phyloP scores from a whole-genome alignment of 306 rosid species.

The Biancaea sappan region DNA sequence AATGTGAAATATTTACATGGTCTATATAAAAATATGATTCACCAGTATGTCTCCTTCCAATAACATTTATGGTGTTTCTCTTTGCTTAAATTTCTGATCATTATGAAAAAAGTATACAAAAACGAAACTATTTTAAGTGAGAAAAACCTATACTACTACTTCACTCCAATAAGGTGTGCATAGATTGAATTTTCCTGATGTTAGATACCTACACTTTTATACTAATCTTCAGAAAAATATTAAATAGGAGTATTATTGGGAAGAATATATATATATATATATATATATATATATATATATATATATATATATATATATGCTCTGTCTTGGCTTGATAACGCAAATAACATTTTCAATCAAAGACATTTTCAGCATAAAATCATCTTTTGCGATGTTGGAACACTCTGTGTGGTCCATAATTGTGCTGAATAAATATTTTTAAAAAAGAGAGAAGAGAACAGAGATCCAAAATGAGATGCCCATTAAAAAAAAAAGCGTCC shows the following conservation, averaged over 20 bases:
- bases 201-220: not conserved
- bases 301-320: no score
- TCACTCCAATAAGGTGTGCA: not conserved
- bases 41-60: not conserved
- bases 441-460: not conserved
- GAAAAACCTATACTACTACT: not conserved
- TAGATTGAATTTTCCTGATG: not conserved
- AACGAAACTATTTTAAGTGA: not conserved
- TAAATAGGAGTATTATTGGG: not conserved
- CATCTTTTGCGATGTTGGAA: not conserved
- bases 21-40: not conserved
- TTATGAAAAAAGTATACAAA: not conserved
- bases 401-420: conserved; percentile 14
- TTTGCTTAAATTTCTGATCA: no score
- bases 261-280: no score
- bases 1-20: not conserved
- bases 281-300: no score
- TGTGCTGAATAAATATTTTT: not conserved
- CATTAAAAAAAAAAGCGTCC: not conserved
- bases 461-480: not conserved
- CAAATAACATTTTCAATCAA: conserved; percentile 7
- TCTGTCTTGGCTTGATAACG: not conserved
- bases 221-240: not conserved
- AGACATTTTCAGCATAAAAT: not conserved
- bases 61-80: not conserved